Evolutionary conservation across 768 basidiomycete genomes (phyloP).

Genomic region (Hypholoma fasciculare): DNA sequence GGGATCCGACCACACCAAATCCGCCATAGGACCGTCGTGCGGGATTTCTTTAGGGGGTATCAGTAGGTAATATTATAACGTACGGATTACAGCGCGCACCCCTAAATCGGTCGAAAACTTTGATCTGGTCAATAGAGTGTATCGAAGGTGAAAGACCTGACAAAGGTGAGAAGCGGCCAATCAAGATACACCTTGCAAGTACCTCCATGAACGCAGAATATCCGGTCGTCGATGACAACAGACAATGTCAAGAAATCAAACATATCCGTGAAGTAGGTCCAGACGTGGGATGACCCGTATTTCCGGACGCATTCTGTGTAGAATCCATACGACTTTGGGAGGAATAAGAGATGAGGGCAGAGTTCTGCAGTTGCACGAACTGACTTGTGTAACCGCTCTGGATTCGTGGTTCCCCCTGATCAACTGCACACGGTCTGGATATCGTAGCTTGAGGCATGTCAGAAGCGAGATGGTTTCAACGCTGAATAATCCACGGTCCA

Average conservation of each 20-base stretch:
- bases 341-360: constrained; percentile 25
- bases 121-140: constrained; percentile 99
- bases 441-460: constrained; percentile 94
- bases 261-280: constrained; percentile 99
- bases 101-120: constrained; percentile 97
- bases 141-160: constrained; percentile 95
- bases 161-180: constrained; percentile 7
- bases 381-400: constrained; percentile 94
- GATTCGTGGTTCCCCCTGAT: constrained; percentile 99
- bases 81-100: constrained; percentile 45
- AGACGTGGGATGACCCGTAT: constrained; percentile 93
- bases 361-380: constrained; percentile 30
- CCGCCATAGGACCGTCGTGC: constrained; percentile 99
- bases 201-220: constrained; percentile 99
- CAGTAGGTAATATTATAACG: constrained; percentile 14
- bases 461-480: constrained; percentile 98
- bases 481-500: constrained; percentile 95
- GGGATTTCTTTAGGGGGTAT: constrained; percentile 77
- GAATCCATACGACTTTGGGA: constrained; percentile 90
- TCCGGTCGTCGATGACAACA: constrained; percentile 97
- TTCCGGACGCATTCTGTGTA: constrained; percentile 98
- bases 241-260: constrained; percentile 98
- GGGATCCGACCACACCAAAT: constrained; percentile 99
- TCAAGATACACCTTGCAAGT: constrained; percentile 8
- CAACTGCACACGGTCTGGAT: constrained; percentile 94